Evolutionary conservation across 2,329 filamentous ascomycete genomes (phyloP), one percentile per base, ranked within the genome.

Genomic region (Sporothrix luriei): DNA sequence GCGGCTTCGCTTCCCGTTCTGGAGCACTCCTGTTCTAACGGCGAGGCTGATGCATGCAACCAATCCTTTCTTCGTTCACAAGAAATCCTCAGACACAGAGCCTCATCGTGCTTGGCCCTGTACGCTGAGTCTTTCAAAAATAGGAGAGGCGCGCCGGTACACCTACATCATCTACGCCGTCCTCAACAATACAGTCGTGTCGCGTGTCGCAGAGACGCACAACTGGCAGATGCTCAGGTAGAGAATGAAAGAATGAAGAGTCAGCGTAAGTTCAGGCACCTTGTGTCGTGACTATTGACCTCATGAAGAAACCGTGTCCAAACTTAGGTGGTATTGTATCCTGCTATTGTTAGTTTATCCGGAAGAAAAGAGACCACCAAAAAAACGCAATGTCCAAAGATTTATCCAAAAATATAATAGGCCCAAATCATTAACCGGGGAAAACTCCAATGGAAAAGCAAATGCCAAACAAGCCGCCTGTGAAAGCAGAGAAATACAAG

Each of bases 41-140:
- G 57, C 57, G 38, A 62, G 57, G 57, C 57, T 62, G 57, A 26
- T 61, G 10, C 16, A 61, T 46, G 38, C 38, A 62, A 21, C 57
- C 38, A 62, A 26, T 57, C 24, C 43, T 16, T 61, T 62, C 40
- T 57, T 43, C 43, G 24, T 61, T 62, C 40, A 62, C 38, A 46
- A 16, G 46, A 7, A 14, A 43, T 38, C 24, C 26, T 55, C 52
- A 61, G 21, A 43, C 55, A 61, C 33, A 24, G 55, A 61, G 55
- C 55, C 33, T 59, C 38, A 38, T 14, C 33, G 33, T 43, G 3
- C n/a, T 33, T 57, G 7, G 5, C 54, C 54, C 16, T 19, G 14
- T 16, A 19, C 16, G 43, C 13, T 19, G 14, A 16, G 3, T 48
- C 43, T 48, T 14, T 16, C 16, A 14, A 33, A 33, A 33, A 9